phyloP scores from a whole-genome alignment of 2,329 filamentous ascomycete species.

The Samsoniella hepiali region DNA sequence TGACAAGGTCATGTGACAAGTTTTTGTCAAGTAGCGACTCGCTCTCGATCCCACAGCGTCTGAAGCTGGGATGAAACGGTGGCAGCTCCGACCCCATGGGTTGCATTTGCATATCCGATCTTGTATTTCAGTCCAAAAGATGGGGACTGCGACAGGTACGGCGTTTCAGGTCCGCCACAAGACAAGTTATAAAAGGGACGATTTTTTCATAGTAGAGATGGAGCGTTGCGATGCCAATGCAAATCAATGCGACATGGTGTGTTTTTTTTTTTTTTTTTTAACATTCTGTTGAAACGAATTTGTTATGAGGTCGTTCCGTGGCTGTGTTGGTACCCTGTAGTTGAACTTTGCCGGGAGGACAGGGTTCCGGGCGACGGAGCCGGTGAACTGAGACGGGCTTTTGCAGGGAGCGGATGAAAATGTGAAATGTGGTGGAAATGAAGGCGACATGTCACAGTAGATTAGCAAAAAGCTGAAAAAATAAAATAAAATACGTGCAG shows the following conservation, averaged over 20 bases:
- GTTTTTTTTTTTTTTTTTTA: background rate
- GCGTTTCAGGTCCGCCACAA: slow-evolving; percentile 6
- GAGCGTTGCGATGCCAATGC: background rate
- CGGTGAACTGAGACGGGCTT: too few species aligned
- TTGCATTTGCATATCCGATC: background rate
- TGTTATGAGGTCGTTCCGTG: background rate
- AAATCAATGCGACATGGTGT: background rate
- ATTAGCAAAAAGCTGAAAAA: too few species aligned
- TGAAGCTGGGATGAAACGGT: slow-evolving; percentile 12
- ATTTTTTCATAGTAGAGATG: background rate
- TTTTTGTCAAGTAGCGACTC: too few species aligned
- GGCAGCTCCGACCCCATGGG: background rate
- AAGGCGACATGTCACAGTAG: too few species aligned
- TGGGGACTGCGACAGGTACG: background rate
- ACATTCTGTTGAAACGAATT: background rate
- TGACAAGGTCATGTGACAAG: too few species aligned
- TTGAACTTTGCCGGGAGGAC: too few species aligned
- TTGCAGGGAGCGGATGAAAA: too few species aligned
- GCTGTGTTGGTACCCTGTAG: too few species aligned
- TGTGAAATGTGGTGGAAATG: too few species aligned
- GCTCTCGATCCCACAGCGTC: background rate
- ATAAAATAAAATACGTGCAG: too few species aligned
- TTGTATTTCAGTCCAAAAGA: background rate
- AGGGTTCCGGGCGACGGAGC: too few species aligned
- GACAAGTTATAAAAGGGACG: background rate